Percentiles rank a stretch among this genome's conserved stretches.
Conservation (phyloP, 306 rosid species). For the Mimosa pudica region DNA sequence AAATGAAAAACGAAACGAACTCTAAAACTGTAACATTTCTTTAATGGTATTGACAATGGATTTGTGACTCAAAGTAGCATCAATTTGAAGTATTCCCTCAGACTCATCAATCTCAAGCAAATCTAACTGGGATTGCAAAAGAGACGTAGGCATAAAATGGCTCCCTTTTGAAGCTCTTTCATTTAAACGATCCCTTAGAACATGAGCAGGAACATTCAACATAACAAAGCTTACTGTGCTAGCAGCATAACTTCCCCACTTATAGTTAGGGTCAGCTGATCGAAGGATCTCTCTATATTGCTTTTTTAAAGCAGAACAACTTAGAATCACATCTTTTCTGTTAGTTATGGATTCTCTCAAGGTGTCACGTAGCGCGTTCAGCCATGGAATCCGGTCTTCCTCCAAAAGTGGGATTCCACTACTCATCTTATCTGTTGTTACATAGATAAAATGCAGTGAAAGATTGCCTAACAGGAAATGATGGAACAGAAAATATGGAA, state of each 20-base stretch:
- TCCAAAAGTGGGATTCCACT: conserved; percentile 76
- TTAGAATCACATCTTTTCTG: conserved; percentile 50
- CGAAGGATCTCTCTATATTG: conserved; percentile 70
- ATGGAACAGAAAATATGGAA: neutral
- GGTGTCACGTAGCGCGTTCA: conserved; percentile 54
- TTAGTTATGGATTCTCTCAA: conserved; percentile 40
- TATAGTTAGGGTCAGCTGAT: conserved; percentile 66
- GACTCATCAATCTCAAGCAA: conserved; percentile 68
- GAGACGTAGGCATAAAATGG: conserved; percentile 87
- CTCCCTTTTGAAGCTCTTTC: conserved; percentile 71
- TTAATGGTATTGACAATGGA: conserved; percentile 41
- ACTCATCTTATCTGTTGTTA: conserved; percentile 68
- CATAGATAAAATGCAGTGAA: neutral
- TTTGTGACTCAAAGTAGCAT: conserved; percentile 58
- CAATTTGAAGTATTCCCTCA: conserved; percentile 65
- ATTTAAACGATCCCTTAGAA: conserved; percentile 55
- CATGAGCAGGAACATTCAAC: conserved; percentile 68
- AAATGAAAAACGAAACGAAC: neutral
- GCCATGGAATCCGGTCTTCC: conserved; percentile 87
- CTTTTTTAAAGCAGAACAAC: conserved; percentile 81
- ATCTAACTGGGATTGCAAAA: conserved; percentile 74
- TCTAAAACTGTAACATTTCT: conserved; percentile 21
- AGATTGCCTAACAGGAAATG: neutral
- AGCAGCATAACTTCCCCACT: conserved; percentile 38
- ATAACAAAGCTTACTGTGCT: conserved; percentile 63